phyloP scores from a whole-genome alignment of 2,329 filamentous ascomycete genomes.

The Parafenestella ontariensis region DNA sequence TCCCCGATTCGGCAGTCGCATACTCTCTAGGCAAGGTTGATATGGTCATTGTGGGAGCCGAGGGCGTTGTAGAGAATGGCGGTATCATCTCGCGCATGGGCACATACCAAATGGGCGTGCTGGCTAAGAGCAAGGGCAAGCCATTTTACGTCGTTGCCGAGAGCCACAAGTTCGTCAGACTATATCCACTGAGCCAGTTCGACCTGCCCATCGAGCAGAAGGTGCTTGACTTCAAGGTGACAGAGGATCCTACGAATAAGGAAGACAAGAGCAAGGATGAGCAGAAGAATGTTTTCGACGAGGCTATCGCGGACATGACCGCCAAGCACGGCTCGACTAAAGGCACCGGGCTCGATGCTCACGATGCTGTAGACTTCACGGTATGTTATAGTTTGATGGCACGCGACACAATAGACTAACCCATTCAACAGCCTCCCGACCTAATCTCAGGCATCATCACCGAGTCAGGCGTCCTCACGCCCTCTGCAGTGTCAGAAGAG shows the following conservation, averaged over 20 bases:
- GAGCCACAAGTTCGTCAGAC: slow-evolving; percentile 93
- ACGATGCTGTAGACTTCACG: slow-evolving; percentile 73
- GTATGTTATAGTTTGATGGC: slow-evolving; percentile 51
- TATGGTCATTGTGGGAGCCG: slow-evolving; percentile 70
- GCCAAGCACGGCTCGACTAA: slow-evolving; percentile 20
- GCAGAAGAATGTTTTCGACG: slow-evolving; percentile 55
- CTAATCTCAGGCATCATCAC: slow-evolving; percentile 77
- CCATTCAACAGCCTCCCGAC: slow-evolving; percentile 63
- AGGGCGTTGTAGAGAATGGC: slow-evolving; percentile 93
- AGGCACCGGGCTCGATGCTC: slow-evolving; percentile 32
- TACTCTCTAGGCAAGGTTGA: slow-evolving; percentile 80
- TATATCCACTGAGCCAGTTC: slow-evolving; percentile 82
- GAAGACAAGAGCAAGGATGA: slow-evolving; percentile 15
- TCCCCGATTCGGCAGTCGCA: slow-evolving; percentile 76
- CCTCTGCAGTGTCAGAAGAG: slow-evolving; percentile 73
- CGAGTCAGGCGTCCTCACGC: slow-evolving; percentile 74
- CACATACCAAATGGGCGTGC: slow-evolving; percentile 81
- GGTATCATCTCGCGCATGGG: slow-evolving; percentile 90
- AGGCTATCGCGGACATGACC: slow-evolving; percentile 41
- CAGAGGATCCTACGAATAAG: slow-evolving; percentile 43
- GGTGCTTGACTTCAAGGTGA: slow-evolving; percentile 74
- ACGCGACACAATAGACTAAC: slow-evolving; percentile 2
- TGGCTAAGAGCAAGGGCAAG: slow-evolving; percentile 75
- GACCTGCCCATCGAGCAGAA: slow-evolving; percentile 82
- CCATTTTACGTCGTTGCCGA: slow-evolving; percentile 92